phyloP scores from a whole-genome alignment of 148 eudicot species.

The Fagopyrum tataricum region DNA sequence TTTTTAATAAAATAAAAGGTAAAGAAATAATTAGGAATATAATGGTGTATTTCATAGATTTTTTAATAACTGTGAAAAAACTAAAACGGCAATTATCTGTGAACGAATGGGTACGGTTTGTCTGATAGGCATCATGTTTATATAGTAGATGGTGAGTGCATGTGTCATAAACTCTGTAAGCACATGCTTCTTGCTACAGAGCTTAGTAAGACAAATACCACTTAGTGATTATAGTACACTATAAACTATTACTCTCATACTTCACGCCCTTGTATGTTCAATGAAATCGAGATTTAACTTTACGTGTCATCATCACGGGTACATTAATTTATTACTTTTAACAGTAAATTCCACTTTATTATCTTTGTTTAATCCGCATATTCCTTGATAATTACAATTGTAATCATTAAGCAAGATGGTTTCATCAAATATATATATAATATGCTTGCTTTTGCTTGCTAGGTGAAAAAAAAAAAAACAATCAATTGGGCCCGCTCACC shows the following conservation, averaged over 20 bases:
- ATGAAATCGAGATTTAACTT: slow-evolving; percentile 10
- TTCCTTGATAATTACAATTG: slow-evolving; percentile 11
- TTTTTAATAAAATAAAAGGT: too few species aligned
- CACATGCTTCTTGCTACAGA: neutral
- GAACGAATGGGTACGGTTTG: too few species aligned
- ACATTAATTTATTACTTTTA: neutral
- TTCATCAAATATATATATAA: too few species aligned
- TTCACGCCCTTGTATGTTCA: slow-evolving; percentile 1
- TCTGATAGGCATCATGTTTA: too few species aligned
- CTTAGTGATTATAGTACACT: neutral
- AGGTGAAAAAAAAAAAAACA: too few species aligned
- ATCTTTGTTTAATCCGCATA: neutral
- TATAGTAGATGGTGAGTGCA: too few species aligned
- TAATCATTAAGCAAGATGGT: slow-evolving; percentile 8
- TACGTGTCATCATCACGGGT: slow-evolving; percentile 13
- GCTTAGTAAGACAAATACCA: slow-evolving; percentile 7
- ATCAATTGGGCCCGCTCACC: too few species aligned
- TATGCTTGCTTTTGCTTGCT: too few species aligned
- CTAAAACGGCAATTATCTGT: too few species aligned
- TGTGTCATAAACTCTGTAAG: neutral
- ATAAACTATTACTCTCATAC: neutral
- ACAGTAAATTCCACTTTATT: neutral
- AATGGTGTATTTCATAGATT: too few species aligned
- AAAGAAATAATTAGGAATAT: too few species aligned
- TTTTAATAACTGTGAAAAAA: too few species aligned